Conservation (phyloP, 768 basidiomycete species). For the Goffeauzyma gilvescens region DNA sequence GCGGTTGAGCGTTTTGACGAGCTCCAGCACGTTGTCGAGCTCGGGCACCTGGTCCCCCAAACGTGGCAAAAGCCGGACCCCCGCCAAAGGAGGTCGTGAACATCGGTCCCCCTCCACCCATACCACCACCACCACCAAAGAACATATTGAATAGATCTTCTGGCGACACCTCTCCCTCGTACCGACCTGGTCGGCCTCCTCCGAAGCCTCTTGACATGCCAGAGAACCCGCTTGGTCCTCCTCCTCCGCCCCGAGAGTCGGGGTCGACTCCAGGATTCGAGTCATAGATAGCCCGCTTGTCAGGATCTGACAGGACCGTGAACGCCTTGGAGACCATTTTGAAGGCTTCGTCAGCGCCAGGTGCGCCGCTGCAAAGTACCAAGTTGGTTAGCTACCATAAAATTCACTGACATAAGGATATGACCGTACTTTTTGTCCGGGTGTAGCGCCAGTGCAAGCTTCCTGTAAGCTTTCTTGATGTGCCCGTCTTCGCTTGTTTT, state of each 20-base stretch:
- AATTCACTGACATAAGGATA: not conserved
- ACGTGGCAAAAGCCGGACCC: conserved; percentile 39
- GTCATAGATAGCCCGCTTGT: conserved; percentile 75
- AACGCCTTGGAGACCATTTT: conserved; percentile 97
- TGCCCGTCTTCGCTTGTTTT: conserved; percentile 27
- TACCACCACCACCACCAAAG: conserved; percentile 54
- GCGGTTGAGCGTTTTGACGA: conserved; percentile 32
- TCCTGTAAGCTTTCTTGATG: conserved; percentile 74
- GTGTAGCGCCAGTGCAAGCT: conserved; percentile 58
- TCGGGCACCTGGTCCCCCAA: conserved; percentile 33
- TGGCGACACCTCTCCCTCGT: conserved; percentile 63
- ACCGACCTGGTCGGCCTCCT: conserved; percentile 32
- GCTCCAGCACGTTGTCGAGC: conserved; percentile 34
- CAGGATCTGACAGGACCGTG: conserved; percentile 80
- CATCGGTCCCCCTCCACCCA: conserved; percentile 10
- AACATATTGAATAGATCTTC: conserved; percentile 98
- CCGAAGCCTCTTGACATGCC: conserved; percentile 20
- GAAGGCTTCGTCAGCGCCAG: conserved; percentile 96
- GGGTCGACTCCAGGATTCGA: conserved; percentile 47
- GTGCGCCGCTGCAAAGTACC: conserved; percentile 58
- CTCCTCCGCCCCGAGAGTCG: conserved; percentile 40
- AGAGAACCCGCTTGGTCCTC: conserved; percentile 11
- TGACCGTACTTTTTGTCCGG: conserved; percentile 31
- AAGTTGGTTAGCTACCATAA: not conserved
- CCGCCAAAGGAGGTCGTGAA: conserved; percentile 13